A percentile compares a stretch with the other conserved stretches of the same genome.
Evolutionary conservation across 352 stramenopile species (phyloP).

Genomic region (Globisporangium heterothallicum): DNA sequence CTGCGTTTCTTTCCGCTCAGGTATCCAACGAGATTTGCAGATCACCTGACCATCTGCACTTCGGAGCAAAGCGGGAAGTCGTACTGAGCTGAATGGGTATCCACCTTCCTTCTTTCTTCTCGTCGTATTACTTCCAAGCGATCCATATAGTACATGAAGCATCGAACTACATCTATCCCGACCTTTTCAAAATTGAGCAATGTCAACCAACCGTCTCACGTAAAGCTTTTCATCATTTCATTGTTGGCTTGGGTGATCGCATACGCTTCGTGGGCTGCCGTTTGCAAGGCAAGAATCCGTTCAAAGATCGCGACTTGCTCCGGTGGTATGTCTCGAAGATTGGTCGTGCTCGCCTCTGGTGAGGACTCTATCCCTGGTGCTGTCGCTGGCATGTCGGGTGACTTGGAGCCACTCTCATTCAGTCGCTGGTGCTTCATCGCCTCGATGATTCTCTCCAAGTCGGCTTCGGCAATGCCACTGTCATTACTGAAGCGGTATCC

Average conservation of each 20-base stretch:
- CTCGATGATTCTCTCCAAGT: slow-evolving; percentile 13
- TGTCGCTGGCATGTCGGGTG: not conserved
- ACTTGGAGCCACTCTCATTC: not conserved
- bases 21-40: too few species aligned
- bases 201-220: too few species aligned
- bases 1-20: too few species aligned
- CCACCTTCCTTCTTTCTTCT: too few species aligned
- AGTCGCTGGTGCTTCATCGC: slow-evolving; percentile 4
- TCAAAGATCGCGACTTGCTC: slow-evolving; percentile 17
- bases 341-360: not conserved
- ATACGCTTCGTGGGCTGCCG: slow-evolving; percentile 32
- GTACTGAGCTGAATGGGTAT: too few species aligned
- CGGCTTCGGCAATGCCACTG: slow-evolving; percentile 8
- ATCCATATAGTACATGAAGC: too few species aligned
- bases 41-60: too few species aligned
- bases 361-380: not conserved
- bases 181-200: too few species aligned
- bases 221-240: slow-evolving; percentile 27
- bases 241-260: slow-evolving; percentile 37
- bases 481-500: slow-evolving; percentile 11
- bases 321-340: not conserved
- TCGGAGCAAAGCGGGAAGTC: too few species aligned
- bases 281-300: slow-evolving; percentile 35
- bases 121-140: too few species aligned
- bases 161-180: too few species aligned